Conservation (phyloP, 75 land plant genomes). For the Isoetes taiwanensis region DNA sequence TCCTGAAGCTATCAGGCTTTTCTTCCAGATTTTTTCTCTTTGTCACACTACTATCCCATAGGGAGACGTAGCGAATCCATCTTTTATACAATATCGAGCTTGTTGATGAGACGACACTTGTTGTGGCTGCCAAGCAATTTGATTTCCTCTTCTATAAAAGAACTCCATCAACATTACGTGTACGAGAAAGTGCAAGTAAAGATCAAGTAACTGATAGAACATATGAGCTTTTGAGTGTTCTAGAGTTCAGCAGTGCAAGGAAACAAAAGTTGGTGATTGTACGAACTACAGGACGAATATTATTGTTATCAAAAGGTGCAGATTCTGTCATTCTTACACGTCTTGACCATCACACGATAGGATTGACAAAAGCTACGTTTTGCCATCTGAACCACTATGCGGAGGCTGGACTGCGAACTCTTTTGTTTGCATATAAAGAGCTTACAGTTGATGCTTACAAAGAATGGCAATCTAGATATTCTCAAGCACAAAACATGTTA, state of each 20-base stretch:
- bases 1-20: not conserved
- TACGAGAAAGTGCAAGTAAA: not conserved
- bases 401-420: not conserved
- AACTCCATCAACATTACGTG: not conserved
- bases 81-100: not conserved
- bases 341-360: not conserved
- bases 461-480: not conserved
- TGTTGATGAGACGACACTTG: conserved; percentile 3
- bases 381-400: not conserved
- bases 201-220: no score
- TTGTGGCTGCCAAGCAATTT: not conserved
- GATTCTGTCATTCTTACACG: conserved; percentile 1
- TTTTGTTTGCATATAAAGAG: not conserved
- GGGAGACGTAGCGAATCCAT: not conserved
- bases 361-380: not conserved
- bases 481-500: not conserved
- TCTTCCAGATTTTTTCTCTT: not conserved
- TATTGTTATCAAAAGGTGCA: not conserved
- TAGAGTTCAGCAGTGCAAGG: conserved; percentile 5
- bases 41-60: not conserved
- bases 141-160: not conserved
- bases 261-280: conserved; percentile 2
- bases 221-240: conserved; percentile 1
- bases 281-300: not conserved
- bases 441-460: not conserved